Conservation (phyloP, 371 early-diverging fungal species). For the Chytridium lagenaria region DNA sequence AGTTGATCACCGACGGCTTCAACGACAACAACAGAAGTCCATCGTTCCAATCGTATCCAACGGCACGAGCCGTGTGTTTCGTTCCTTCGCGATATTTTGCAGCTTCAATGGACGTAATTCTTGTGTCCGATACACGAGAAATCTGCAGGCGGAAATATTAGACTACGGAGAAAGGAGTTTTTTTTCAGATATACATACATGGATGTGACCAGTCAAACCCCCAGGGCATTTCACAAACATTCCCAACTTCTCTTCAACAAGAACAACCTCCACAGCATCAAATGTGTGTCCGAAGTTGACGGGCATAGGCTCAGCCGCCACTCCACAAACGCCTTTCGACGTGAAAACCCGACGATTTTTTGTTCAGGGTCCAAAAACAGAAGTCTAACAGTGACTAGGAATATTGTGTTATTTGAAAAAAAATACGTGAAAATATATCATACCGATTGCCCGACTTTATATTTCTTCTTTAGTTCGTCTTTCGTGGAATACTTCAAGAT, state of each 20-base stretch:
- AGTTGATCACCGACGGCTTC: constrained; percentile 71
- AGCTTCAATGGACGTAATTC: constrained; percentile 41
- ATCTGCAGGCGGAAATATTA: constrained; percentile 57
- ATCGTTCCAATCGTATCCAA: constrained; percentile 79
- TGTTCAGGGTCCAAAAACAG: constrained; percentile 65
- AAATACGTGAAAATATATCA: neutral
- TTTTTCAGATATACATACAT: constrained; percentile 60
- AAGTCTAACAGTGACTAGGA: constrained; percentile 65
- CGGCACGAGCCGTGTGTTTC: constrained; percentile 75
- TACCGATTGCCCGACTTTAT: constrained; percentile 59
- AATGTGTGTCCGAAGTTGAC: constrained; percentile 57
- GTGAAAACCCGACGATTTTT: constrained; percentile 68
- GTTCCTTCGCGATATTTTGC: constrained; percentile 71
- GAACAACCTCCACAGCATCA: constrained; percentile 62
- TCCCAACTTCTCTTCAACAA: constrained; percentile 65
- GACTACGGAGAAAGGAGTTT: no score
- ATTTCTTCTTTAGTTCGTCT: constrained; percentile 54
- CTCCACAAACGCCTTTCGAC: constrained; percentile 58
- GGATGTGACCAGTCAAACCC: constrained; percentile 64
- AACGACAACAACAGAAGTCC: constrained; percentile 72
- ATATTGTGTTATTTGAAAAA: neutral
- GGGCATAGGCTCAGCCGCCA: constrained; percentile 30
- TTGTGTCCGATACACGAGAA: constrained; percentile 75
- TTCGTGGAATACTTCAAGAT: constrained; percentile 35
- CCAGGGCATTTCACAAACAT: constrained; percentile 58